phyloP scores from a whole-genome alignment of 768 basidiomycete genomes.

The Favolaschia claudopus region DNA sequence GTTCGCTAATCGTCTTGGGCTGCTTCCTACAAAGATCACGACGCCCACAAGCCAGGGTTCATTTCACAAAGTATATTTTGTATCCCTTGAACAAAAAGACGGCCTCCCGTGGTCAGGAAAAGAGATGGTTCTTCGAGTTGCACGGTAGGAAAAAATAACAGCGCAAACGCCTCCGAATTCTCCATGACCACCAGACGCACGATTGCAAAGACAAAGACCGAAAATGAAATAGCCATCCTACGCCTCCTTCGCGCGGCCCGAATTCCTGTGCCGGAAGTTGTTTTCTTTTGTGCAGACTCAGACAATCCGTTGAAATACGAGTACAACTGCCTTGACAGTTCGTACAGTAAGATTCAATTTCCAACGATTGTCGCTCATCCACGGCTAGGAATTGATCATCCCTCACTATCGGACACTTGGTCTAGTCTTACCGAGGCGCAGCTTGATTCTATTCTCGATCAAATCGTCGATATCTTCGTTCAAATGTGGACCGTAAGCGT shows the following conservation, averaged over 20 bases:
- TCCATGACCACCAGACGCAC: slow-evolving; percentile 1
- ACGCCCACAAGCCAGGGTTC: slow-evolving; percentile 9
- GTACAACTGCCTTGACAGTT: slow-evolving; percentile 26
- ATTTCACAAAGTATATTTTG: slow-evolving; percentile 28
- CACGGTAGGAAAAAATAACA: not conserved
- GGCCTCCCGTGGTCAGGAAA: slow-evolving; percentile 15
- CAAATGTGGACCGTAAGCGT: slow-evolving; percentile 4
- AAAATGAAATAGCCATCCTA: slow-evolving; percentile 23
- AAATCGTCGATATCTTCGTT: slow-evolving; percentile 22
- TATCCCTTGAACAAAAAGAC: slow-evolving; percentile 1
- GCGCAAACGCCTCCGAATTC: not conserved
- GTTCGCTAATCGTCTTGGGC: slow-evolving; percentile 9
- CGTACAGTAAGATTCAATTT: not conserved
- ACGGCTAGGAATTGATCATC: slow-evolving; percentile 14
- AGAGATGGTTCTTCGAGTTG: slow-evolving; percentile 22
- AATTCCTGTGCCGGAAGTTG: slow-evolving; percentile 17
- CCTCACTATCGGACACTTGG: slow-evolving; percentile 20
- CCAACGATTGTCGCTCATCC: not conserved
- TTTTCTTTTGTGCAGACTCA: slow-evolving; percentile 19
- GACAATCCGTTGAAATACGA: slow-evolving; percentile 18
- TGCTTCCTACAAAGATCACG: slow-evolving; percentile 8
- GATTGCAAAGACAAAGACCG: slow-evolving; percentile 18
- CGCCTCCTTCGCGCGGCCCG: not conserved
- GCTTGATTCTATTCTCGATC: slow-evolving; percentile 17
- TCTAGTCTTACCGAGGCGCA: slow-evolving; percentile 6